Evolutionary conservation across 176 grass and related monocot species (phyloP), one percentile per base, ranked within the genome.

Genomic region (Hyparrhenia diplandra): DNA sequence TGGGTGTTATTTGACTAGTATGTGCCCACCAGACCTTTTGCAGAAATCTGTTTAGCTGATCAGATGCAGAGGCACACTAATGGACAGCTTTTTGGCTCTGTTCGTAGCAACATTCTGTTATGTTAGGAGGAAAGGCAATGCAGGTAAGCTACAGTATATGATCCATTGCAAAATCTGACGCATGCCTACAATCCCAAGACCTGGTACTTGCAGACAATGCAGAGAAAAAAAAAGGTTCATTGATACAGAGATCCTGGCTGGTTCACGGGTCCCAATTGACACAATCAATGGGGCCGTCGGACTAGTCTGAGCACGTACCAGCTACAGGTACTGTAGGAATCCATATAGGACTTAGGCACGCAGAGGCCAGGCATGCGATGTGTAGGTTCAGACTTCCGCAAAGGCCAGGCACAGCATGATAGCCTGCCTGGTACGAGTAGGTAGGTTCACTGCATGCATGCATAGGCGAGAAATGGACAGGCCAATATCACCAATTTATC

Each of bases 181-280:
- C 64, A 77, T 85, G 71, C 73, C 57, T 82, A n/a, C n/a, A n/a
- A n/a, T n/a, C 78, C n/a, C 87, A 82, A 85, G 76, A 85, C 88
- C 73, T 82, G 79, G 73, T 78, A 82, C 73, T 89, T 73, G 73
- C 68, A 81, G 87, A 39, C 57, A 89, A 41, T 23, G 83, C 72
- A 71, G 87, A 24, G 57, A 64, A 57, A 74, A n/a, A n/a, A n/a
- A 80, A 81, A 89, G 84, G 30, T 68, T 13, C 46, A 73, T 18
- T 85, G 82, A 76, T 85, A 68, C 87, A 89, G 87, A 72, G 82
- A 76, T 77, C 76, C 81, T 79, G 86, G 65, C 86, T 84, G 76
- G 10, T 24, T 88, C 75, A 79, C 75, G 72, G 61, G 85, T 71
- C 70, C 69, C 69, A 84, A 84, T 74, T 62, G 75, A 74, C 86